A percentile compares a stretch with the other conserved stretches of the same genome.
phyloP scores from a whole-genome alignment of 805 yeast species.

The Ogataea neopini region DNA sequence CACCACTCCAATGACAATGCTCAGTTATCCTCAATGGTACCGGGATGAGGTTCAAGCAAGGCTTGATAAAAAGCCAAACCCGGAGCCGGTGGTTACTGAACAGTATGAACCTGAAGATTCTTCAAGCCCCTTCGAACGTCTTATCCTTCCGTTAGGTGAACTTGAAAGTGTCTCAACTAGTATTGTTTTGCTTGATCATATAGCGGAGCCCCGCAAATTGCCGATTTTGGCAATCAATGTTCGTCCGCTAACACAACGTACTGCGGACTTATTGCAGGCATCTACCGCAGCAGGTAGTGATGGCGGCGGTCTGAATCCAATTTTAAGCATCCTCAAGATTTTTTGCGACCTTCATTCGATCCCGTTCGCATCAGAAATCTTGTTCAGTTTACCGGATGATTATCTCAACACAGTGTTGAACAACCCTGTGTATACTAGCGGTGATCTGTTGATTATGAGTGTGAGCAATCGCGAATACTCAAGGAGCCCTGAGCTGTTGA shows the following conservation, averaged over 20 bases:
- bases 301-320: conserved; percentile 39
- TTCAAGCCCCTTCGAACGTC: conserved; percentile 22
- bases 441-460: conserved; percentile 29
- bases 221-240: conserved; percentile 54
- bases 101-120: conserved; percentile 8
- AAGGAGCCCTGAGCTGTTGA: conserved; percentile 11
- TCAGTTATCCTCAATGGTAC: conserved; percentile 60
- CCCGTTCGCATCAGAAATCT: conserved; percentile 34
- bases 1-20: conserved; percentile 71
- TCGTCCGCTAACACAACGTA: conserved; percentile 62
- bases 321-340: conserved; percentile 34
- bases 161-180: conserved; percentile 33
- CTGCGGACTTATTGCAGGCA: conserved; percentile 69
- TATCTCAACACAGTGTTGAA: conserved; percentile 25
- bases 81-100: conserved; percentile 29
- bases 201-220: conserved; percentile 25
- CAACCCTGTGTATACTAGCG: conserved; percentile 18
- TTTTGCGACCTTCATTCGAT: conserved; percentile 33
- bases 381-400: conserved; percentile 32
- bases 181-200: conserved; percentile 31
- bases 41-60: conserved; percentile 48
- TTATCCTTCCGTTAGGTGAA: conserved; percentile 29
- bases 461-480: conserved; percentile 26
- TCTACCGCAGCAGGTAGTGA: conserved; percentile 39
- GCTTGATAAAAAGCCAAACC: conserved; percentile 26